Conservation (phyloP, 2,329 filamentous ascomycete genomes). For the Colletotrichum echinochloae region DNA sequence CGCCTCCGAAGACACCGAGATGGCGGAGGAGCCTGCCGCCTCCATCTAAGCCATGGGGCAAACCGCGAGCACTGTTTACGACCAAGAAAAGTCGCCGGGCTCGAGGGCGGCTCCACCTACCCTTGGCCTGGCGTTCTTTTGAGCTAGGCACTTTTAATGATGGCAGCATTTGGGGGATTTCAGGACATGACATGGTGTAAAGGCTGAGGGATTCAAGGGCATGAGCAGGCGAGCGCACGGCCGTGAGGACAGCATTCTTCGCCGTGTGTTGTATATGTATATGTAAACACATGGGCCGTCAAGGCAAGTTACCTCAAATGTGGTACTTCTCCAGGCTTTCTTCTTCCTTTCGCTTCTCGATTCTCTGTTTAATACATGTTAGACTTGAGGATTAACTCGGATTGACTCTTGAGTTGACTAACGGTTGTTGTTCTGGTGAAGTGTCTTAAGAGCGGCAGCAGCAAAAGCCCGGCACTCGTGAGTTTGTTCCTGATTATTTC, state of each 20-base stretch:
- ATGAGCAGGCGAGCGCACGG: conserved; percentile 36
- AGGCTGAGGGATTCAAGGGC: conserved; percentile 39
- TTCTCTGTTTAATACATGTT: conserved; percentile 15
- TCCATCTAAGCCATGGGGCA: conserved; percentile 12
- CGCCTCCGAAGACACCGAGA: conserved; percentile 57
- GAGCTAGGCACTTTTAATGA: conserved; percentile 14
- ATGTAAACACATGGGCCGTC: conserved; percentile 19
- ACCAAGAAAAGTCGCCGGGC: neutral
- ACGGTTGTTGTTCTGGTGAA: no score
- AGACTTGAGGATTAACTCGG: neutral
- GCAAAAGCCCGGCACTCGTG: no score
- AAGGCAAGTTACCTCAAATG: neutral
- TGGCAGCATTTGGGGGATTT: conserved; percentile 2
- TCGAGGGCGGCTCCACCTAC: neutral
- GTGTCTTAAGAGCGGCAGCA: no score
- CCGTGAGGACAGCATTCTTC: conserved; percentile 39
- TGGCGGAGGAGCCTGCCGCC: conserved; percentile 49
- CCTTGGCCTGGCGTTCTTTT: neutral
- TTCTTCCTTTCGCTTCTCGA: neutral
- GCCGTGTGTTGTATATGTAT: conserved; percentile 33
- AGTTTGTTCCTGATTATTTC: no score
- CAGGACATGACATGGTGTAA: conserved; percentile 24
- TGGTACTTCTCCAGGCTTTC: neutral
- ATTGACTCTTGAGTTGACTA: neutral
- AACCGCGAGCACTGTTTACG: neutral